Evolutionary conservation across 164 flowering plant genomes (phyloP), one percentile per base, ranked within the genome.

Genomic region (Echeveria elegans): DNA sequence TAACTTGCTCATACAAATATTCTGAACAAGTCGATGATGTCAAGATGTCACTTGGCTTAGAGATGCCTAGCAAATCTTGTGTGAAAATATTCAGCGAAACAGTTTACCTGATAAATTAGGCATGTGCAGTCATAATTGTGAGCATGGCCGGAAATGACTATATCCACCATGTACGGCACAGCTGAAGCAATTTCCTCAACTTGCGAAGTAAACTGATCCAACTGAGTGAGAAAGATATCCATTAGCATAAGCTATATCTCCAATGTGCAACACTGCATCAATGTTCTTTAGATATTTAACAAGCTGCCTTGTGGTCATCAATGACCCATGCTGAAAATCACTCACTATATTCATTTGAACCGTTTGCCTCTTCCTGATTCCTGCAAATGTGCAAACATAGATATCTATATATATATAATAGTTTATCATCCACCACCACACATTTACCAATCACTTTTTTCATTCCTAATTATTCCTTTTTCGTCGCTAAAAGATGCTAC

Each of bases 121-220:
- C 98, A 92, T 23, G 91, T 92, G 72, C 98, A 85, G 75, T 92
- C 98, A 47, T 92, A 92, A 71, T 82, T 89, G 72, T 92, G 98
- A 11, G 82, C 95, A 73, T 92, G 98, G 43, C 97, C 98, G 74
- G 74, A 93, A n/a, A 93, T 53, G 61, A 94, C 97, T 37, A 93
- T 73, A 70, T 93, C 98, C 10, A 93, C 65, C 94, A 88, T 88
- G 75, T 84, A 84, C 0, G 88, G 94, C 61, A 86, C 86, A 41
- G 77, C 71, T 69, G 92, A 88, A 31, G 94, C 82, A 73, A 88
- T 83, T 58, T 88, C 87, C 73, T 84, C 94, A 63, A 88, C 53
- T 73, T 84, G 88, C 61, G 86, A 72, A 8, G 87, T 84, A 71
- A 88, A 88, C 61, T 88, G 88, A 69, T 88, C 93, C 90, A 90